Conservation (phyloP, 2,329 filamentous ascomycete species). For the Venturia pyrina region DNA sequence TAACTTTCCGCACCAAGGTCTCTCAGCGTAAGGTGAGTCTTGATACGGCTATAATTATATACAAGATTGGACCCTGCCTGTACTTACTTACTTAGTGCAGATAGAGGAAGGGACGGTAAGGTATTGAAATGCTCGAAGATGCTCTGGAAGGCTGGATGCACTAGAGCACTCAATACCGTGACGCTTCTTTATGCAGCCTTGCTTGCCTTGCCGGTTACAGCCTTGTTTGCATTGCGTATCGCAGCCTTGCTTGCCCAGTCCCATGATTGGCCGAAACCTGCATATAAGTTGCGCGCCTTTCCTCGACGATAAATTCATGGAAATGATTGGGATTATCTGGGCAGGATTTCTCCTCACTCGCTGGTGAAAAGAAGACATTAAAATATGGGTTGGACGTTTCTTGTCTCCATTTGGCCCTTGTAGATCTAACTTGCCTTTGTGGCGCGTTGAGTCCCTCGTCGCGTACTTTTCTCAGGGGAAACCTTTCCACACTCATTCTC, state of each 20-base stretch:
- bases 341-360: background rate
- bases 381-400: no score
- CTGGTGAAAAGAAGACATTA: background rate
- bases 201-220: no score
- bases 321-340: background rate
- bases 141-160: no score
- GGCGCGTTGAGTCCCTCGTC: background rate
- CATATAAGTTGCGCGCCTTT: background rate
- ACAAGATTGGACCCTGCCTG: no score
- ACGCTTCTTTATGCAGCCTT: background rate
- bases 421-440: background rate
- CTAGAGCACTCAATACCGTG: no score
- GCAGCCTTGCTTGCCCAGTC: background rate
- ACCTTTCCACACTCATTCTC: background rate
- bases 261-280: background rate
- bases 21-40: no score
- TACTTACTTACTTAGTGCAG: no score
- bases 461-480: background rate
- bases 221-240: no score
- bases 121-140: no score
- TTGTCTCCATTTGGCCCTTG: background rate
- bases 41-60: no score
- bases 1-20: no score
- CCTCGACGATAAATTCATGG: background rate
- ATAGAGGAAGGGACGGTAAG: no score